A percentile compares a stretch with the other conserved stretches of the same genome.
Conservation (phyloP, 1,284 basidiomycete genomes). For the Golubevia pallescens region DNA sequence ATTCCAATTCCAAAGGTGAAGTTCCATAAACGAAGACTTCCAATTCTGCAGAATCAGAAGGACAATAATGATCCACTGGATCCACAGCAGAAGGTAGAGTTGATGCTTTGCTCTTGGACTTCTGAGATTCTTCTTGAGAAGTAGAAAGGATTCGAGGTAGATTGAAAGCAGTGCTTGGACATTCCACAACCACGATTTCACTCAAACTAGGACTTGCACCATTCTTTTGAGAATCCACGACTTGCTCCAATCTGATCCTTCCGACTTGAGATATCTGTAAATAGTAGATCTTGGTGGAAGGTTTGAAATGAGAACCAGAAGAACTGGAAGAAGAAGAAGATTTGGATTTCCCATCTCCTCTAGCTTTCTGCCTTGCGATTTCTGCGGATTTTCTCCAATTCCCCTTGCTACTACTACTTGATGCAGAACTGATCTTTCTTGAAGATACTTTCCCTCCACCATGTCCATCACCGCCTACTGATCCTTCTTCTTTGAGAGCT, state of each 20-base stretch:
- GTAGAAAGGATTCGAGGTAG: too few species aligned
- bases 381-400: slow-evolving; percentile 3
- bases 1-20: slow-evolving; percentile 48
- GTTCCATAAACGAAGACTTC: slow-evolving; percentile 41
- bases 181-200: slow-evolving; percentile 50
- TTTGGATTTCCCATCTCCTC: too few species aligned
- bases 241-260: slow-evolving; percentile 44
- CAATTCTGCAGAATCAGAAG: slow-evolving; percentile 39
- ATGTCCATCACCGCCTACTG: too few species aligned
- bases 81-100: too few species aligned
- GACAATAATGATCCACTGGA: slow-evolving; percentile 32
- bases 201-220: slow-evolving; percentile 36
- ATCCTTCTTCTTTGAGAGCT: too few species aligned
- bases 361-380: not conserved
- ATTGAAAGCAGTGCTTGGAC: slow-evolving; percentile 42
- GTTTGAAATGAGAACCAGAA: too few species aligned
- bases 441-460: too few species aligned
- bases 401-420: too few species aligned
- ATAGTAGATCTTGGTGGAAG: slow-evolving; percentile 22
- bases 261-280: slow-evolving; percentile 39
- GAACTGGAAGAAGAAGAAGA: too few species aligned
- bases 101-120: too few species aligned
- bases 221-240: slow-evolving; percentile 45
- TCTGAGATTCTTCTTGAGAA: too few species aligned
- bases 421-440: too few species aligned